Conservation (phyloP, 2,329 filamentous ascomycete genomes). For the Talaromyces amestolkiae region DNA sequence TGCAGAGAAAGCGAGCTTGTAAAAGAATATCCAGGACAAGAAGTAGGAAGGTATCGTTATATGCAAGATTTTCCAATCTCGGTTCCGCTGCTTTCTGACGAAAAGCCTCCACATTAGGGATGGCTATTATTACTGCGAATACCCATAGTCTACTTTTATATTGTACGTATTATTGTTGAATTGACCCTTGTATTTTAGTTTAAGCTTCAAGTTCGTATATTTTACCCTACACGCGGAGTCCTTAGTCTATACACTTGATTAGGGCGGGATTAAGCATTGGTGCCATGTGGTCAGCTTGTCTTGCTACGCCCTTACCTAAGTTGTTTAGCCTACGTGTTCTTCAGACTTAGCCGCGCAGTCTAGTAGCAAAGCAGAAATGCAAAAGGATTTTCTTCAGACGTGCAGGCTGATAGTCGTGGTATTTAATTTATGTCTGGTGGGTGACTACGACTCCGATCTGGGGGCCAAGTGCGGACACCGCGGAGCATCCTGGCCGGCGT, state of each 20-base stretch:
- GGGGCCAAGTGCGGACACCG: neutral
- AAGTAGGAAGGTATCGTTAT: neutral
- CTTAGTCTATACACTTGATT: neutral
- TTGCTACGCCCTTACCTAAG: neutral
- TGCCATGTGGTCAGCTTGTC: neutral
- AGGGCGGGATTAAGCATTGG: neutral
- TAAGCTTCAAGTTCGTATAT: neutral
- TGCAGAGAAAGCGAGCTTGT: conserved; percentile 31
- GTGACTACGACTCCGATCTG: neutral
- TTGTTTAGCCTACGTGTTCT: neutral
- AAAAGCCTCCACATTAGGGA: neutral
- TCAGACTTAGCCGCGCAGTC: neutral
- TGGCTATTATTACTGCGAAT: neutral
- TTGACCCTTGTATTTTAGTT: neutral
- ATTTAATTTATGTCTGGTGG: neutral
- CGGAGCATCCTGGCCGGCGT: neutral
- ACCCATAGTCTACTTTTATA: neutral
- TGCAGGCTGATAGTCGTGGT: neutral
- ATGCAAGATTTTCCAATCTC: neutral
- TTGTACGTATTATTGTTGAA: neutral
- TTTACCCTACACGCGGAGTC: neutral
- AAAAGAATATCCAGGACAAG: neutral
- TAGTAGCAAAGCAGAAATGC: neutral
- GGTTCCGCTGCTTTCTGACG: neutral
- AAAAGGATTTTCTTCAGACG: neutral